These are phyloP conservation scores for Rhodosorus marinus DNA, from an alignment of 23 red algal species.

Conservation along the genomic window DNA sequence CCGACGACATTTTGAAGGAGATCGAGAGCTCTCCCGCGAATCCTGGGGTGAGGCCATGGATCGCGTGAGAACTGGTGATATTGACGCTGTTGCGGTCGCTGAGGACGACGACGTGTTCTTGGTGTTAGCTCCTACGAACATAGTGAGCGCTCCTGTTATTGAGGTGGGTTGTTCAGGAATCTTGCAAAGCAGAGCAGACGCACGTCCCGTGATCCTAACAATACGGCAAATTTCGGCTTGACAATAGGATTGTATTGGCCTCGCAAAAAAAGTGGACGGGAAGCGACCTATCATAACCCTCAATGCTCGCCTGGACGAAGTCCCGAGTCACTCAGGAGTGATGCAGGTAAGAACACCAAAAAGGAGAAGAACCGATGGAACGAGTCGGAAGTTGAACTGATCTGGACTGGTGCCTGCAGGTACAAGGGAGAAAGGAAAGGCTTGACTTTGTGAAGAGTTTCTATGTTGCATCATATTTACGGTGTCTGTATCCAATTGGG, in stretches of 20 bases:
- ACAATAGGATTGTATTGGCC: too few relatives aligned
- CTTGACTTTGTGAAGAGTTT: slow-evolving; percentile 35
- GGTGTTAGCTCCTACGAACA: slow-evolving; percentile 59
- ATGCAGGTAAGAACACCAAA: too few relatives aligned
- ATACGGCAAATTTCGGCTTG: too few relatives aligned
- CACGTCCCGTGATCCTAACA: too few relatives aligned
- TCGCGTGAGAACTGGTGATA: slow-evolving; percentile 9
- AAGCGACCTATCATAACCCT: slow-evolving; percentile 27
- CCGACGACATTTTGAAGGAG: slow-evolving; percentile 44
- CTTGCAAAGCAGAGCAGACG: too few relatives aligned
- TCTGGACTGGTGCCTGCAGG: too few relatives aligned
- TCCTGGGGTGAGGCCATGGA: slow-evolving; percentile 10
- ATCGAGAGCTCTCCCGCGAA: slow-evolving; percentile 17
- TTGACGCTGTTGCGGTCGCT: slow-evolving; percentile 6
- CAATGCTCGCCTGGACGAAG: slow-evolving; percentile 48
- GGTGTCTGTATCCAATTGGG: too few relatives aligned
- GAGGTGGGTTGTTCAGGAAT: too few relatives aligned
- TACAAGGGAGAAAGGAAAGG: slow-evolving; percentile 29
- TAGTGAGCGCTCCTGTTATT: slow-evolving; percentile 29
- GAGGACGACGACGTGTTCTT: slow-evolving; percentile 31
- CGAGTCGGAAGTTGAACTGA: too few relatives aligned
- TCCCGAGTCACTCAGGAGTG: slow-evolving; percentile 43
- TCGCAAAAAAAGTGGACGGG: too few relatives aligned
- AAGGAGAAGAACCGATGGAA: too few relatives aligned
- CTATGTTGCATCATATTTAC: too few relatives aligned